A percentile compares a stretch with the other conserved stretches of the same genome.
Evolutionary conservation across 148 eudicot genomes (phyloP).

Genomic region (Oxyria digyna): DNA sequence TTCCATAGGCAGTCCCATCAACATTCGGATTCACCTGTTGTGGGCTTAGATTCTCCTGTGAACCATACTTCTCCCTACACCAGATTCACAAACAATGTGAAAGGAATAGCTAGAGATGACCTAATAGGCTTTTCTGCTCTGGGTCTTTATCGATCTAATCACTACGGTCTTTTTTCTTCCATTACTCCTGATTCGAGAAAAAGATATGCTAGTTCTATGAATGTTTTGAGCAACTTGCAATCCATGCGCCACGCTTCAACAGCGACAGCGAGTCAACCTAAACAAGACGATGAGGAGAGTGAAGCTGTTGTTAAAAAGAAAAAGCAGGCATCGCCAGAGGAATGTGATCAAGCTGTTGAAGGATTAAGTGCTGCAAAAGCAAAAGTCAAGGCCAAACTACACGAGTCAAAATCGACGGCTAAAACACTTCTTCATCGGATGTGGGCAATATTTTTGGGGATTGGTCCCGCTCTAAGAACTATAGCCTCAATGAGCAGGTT

Average conservation of each 20-base stretch:
- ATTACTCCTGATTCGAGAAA: neutral
- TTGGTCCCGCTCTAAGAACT: conserved; percentile 73
- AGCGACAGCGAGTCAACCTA: conserved; percentile 29
- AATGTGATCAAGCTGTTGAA: conserved; percentile 86
- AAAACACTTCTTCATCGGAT: conserved; percentile 33
- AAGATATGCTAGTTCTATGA: neutral
- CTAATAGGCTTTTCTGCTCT: neutral
- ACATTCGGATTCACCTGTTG: neutral
- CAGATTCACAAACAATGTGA: neutral
- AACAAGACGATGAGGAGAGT: conserved; percentile 44
- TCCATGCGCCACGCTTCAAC: neutral
- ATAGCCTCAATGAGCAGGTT: conserved; percentile 81
- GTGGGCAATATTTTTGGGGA: conserved; percentile 49
- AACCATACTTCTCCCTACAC: neutral
- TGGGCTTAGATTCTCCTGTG: conserved; percentile 3
- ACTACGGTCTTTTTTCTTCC: neutral
- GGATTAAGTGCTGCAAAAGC: conserved; percentile 75
- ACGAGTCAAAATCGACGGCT: conserved; percentile 34
- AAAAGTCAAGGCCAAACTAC: conserved; percentile 62
- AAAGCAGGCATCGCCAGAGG: conserved; percentile 85
- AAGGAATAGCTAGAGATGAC: neutral
- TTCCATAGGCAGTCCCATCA: neutral
- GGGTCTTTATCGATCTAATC: neutral
- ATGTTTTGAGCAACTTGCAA: conserved; percentile 1
- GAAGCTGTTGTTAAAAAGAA: conserved; percentile 43